Evolutionary conservation across 2,329 filamentous ascomycete genomes (phyloP).

Genomic region (Aspergillus aculeatinus): DNA sequence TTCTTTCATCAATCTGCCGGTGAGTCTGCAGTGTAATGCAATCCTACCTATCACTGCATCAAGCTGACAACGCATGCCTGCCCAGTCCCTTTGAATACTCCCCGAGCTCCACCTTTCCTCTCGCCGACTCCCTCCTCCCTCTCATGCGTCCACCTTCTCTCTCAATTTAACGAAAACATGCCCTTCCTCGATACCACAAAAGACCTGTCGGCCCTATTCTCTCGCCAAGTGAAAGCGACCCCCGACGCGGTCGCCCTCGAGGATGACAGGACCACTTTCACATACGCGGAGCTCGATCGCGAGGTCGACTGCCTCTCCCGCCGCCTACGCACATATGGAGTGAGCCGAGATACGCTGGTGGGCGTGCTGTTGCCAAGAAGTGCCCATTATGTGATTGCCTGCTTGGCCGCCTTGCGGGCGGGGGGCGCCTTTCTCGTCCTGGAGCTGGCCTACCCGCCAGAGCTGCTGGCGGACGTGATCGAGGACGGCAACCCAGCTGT

Average conservation of each 20-base stretch:
- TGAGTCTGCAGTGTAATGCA: background rate
- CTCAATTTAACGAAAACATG: conserved; percentile 46
- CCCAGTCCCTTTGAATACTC: background rate
- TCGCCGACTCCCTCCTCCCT: background rate
- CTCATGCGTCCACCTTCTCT: background rate
- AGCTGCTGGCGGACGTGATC: conserved; percentile 71
- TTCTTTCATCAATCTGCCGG: background rate
- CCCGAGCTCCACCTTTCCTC: background rate
- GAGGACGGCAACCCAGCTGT: conserved; percentile 72
- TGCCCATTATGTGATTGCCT: conserved; percentile 76
- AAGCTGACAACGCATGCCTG: background rate
- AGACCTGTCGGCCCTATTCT: conserved; percentile 71
- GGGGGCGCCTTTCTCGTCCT: conserved; percentile 79
- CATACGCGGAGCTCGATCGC: conserved; percentile 69
- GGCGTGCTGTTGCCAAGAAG: conserved; percentile 74
- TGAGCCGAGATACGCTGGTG: conserved; percentile 70
- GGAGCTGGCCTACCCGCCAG: conserved; percentile 74
- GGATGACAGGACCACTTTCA: conserved; percentile 65
- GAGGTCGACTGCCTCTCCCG: conserved; percentile 65
- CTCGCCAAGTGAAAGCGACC: conserved; percentile 65
- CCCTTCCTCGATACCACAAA: conserved; percentile 67
- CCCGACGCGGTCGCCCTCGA: conserved; percentile 71
- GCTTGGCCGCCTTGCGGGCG: conserved; percentile 72
- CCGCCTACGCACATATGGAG: conserved; percentile 65
- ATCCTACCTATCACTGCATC: background rate